Evolutionary conservation across 108 stramenopile species (phyloP).

Genomic region (Pseudonitzschia multistriata): DNA sequence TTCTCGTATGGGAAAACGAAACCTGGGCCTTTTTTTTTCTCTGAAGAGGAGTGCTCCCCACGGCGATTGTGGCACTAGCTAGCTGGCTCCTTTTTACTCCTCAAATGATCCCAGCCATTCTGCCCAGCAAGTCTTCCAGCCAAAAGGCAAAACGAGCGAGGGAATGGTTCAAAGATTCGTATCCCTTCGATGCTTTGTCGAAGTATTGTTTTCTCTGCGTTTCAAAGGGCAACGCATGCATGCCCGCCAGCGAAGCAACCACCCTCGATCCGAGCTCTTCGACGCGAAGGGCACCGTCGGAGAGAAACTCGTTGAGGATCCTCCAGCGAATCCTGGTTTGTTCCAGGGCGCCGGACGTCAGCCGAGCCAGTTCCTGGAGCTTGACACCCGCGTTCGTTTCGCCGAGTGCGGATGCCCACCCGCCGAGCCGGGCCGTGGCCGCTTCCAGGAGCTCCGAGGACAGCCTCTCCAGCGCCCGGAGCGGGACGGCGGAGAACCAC

Average conservation of each 20-base stretch:
- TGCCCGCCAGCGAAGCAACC: too few relatives aligned
- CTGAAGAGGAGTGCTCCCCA: not conserved
- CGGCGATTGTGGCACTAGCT: not conserved
- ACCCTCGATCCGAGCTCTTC: not conserved
- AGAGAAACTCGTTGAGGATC: not conserved
- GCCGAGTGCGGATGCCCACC: too few relatives aligned
- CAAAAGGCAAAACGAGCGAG: not conserved
- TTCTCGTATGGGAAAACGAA: too few relatives aligned
- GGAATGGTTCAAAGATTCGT: not conserved
- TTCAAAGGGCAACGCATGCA: not conserved
- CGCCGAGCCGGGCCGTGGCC: too few relatives aligned
- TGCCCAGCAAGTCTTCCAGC: not conserved
- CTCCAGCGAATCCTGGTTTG: not conserved
- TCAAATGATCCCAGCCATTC: not conserved
- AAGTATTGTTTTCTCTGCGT: not conserved
- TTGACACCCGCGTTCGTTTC: too few relatives aligned
- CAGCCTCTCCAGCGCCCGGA: not conserved
- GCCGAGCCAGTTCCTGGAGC: not conserved
- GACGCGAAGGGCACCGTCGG: not conserved
- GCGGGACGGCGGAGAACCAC: not conserved
- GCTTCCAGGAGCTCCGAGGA: not conserved
- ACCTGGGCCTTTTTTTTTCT: too few relatives aligned
- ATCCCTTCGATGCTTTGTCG: not conserved
- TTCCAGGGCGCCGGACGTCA: not conserved
- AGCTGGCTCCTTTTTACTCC: not conserved